Base-by-base conservation (phyloP, 176 grass and related monocot species). In the Pontederia paniculata region DNA sequence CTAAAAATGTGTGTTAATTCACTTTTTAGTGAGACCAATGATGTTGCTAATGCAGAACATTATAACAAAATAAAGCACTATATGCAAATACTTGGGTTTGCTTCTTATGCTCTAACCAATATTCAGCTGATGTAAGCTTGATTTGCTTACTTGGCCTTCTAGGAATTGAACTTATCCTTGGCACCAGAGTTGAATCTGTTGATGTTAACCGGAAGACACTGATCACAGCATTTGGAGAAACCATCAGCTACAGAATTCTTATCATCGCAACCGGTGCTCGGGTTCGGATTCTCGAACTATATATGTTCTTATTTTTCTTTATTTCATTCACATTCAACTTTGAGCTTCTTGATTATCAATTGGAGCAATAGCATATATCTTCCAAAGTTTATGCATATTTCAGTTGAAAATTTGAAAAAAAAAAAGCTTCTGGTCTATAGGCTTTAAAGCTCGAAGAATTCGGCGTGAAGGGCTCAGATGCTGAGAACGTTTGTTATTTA, bases 161-260 rank as follows among this genome's bases (percentile, higher is more conserved):
- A 97, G 93, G 93, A 65, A 91, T 97, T 74, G 93, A 97, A 76
- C 80, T 97, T 66, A 73, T 97, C 79, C 86, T 91, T 58, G 80
- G 86, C 62, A 97, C 93, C 74, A 91, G 63, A 74, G 77, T 97
- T 52, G 76, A 76, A 48, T 70, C 77, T 21, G 82, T 77, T 79
- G 86, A 97, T 66, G 77, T 91, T 47, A 91, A 76, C 45, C 66
- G 57, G 75, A 91, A 88, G 74, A 78, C 75, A 63, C 88, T 97
- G 70, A 22, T 84, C 58, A 91, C 83, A 52, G 52, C 69, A 42
- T 65, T 69, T 0, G 93, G 93, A 75, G 86, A 97, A 84, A 91
- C 86, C 65, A 97, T 97, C 60, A 97, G 83, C 23, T 97, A 97
- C 59, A 88, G 79, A 67, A 84, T 79, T 42, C 93, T 97, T 44